Evolutionary conservation across 371 early-diverging fungal species (phyloP), one percentile per base, ranked within the genome.

Genomic region (Syncephalastrum sp.): DNA sequence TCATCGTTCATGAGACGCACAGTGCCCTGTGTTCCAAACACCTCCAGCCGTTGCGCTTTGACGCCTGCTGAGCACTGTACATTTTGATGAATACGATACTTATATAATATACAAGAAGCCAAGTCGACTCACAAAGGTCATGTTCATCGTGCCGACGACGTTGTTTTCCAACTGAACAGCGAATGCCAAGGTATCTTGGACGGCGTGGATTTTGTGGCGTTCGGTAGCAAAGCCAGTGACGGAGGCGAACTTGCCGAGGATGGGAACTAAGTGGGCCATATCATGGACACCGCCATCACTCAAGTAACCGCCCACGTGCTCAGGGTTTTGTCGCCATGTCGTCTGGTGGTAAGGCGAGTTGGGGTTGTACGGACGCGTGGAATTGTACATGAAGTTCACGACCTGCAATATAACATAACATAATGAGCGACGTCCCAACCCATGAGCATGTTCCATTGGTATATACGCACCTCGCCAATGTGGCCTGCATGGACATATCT

Each of bases 271-370:
- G 48, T 75, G 75, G n/a, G 72, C 72, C 68, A 79, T 64, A 47
- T 79, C 74, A 54, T 79, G 79, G 5, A 79, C 79, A 57, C 76
- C 70, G 7, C 79, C 79, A 59, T 79, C 79, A 54, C 75, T 75
- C 13, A 79, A 61, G 52, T 79, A 79, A 1, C 79, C 79, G n/a
- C 79, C 79, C 47, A 76, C 74, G 24, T 79, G 79, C 42, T 76
- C 64, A 50, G 79, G 79, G 15, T 61, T 65, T 56, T 76, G 76
- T 44, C 79, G 72, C 79, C 79, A 79, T 21, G 54, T 54, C 1
- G 79, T 79, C 15, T 62, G 23, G 47, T 69, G 68, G 45, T 75
- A 79, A 46, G 76, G 76, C 4, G 72, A 72, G 29, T 69, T 47
- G 12, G 76, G 74, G 38, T 60, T 72, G 55, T 68, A 74, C 14